Base-by-base conservation (phyloP, 1,139 yeast genomes). In the Yamadazyma sp. region DNA sequence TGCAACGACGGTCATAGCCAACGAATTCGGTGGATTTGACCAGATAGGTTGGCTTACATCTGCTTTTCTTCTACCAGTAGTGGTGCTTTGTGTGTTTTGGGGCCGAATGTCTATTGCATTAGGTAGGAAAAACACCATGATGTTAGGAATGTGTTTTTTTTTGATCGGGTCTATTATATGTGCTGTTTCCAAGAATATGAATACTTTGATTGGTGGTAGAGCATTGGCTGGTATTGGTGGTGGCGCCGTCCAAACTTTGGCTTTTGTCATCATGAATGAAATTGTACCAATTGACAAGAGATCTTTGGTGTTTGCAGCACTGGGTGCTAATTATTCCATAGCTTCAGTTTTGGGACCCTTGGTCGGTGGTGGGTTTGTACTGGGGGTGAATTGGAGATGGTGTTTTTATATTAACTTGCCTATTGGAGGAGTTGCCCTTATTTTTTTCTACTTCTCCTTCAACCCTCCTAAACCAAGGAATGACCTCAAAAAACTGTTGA, bases 331-430 rank as follows among this genome's bases (percentile, higher is more conserved):
- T 11, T 55, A 56, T 47, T 58, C 59, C 1, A 45, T 77, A 8
- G 83, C 84, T 2, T 69, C 73, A 38, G 76, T 76, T 1, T 47
- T 75, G n/a, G 85, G 84, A 0, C 85, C 84, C 0, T 69, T 79
- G 40, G 54, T 79, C 15, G 79, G 79, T 44, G 78, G 80, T 25
- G 79, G 73, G 0, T 73, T 78, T 44, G 68, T 75, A 5, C 54
- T 64, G 22, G 60, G 64, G 42, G 61, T 59, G 17, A 46, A 64
- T n/a, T 85, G 92, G 92, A 72, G 92, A 59, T 83, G 91, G 91
- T 79, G 87, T 47, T 85, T 84, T 58, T 85, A 80, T 57, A 73
- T 85, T 8, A 66, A 66, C 40, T 61, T 66, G 42, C 73, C 73
- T 11, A 53, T 66, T 46, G 73, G 73, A 10, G 72, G 62, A 2